Base-by-base conservation (phyloP, 768 basidiomycete genomes). In the Naganishia randhawae region DNA sequence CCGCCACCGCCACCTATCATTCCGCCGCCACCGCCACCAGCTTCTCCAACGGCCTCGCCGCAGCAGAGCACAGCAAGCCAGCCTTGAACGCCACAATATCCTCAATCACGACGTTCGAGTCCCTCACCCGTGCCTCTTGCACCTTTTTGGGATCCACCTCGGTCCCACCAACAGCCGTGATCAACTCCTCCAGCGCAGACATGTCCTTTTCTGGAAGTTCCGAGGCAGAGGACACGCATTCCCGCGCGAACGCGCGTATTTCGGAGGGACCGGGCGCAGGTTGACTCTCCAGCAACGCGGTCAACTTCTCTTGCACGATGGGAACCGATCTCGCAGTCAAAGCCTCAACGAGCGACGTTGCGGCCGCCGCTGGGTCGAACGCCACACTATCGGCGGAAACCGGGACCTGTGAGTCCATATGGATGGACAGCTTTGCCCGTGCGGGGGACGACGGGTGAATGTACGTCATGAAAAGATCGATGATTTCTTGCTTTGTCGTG, bases 341-440 rank as follows among this genome's bases (percentile, higher is more conserved):
- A 13, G 83, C 76, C 14, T 76, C 77, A 68, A 86, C 84, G 71
- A 93, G 89, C 6, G 85, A 87, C 66, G 85, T 80, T 41, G 85
- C 57, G 11, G 37, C 83, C 5, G 90, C 87, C 4, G 85, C 83
- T 1, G 81, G 74, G 74, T 89, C 90, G 76, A 92, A 84, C 70
- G 83, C 86, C 73, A 74, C 41, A 37, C 73, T 72, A 52, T 69
- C 61, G 85, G 84, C 77, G 85, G 69, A 8, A 22, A 25, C 37
- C 1, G 57, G 57, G 19, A 53, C 88, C 74, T 87, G 87, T 13
- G 91, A 91, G 51, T 83, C 82, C 80, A 90, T 82, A 71, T 94
- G 95, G 53, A 91, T 83, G 0, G 93, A 92, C 62, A 92, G 81
- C 80, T 98, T 98, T 16, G 89, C 83, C 42, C 94, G 87, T 2